Evolutionary conservation across 1,284 basidiomycete genomes (phyloP).

Genomic region (Cryptococcus floricola): DNA sequence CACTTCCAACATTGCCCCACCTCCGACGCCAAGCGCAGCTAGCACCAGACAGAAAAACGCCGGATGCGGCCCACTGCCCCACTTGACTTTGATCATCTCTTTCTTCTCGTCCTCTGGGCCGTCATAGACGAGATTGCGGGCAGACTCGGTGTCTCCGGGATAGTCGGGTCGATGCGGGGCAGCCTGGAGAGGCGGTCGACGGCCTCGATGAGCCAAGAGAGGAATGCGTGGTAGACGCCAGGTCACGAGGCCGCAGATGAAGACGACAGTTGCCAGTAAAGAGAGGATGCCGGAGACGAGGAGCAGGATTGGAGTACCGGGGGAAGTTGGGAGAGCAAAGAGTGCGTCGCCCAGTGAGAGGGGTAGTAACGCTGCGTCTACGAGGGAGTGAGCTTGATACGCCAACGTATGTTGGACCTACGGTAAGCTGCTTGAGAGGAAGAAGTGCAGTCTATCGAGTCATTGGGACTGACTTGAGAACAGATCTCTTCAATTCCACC

Average conservation of each 20-base stretch:
- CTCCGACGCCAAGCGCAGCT: conserved; percentile 3
- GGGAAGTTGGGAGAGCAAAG: conserved; percentile 8
- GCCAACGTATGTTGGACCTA: background rate
- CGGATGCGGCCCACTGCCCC: conserved; percentile 3
- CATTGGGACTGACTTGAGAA: background rate
- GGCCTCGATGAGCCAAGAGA: background rate
- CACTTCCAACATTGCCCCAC: conserved; percentile 6
- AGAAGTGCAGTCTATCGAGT: conserved; percentile 4
- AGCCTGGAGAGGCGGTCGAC: background rate
- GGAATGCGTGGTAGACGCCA: background rate
- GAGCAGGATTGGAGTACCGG: conserved; percentile 12
- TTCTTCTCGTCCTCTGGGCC: background rate
- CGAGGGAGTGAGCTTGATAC: background rate
- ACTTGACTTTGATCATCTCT: background rate
- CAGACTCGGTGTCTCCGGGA: background rate
- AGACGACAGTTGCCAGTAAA: conserved; percentile 6
- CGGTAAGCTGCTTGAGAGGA: conserved; percentile 7
- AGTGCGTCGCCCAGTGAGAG: conserved; percentile 2
- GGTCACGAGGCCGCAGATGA: background rate
- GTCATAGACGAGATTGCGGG: background rate
- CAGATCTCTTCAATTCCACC: conserved; percentile 4
- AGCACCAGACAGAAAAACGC: conserved; percentile 9
- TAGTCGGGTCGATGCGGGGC: conserved; percentile 1
- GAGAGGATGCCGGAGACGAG: conserved; percentile 11
- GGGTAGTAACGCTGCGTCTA: conserved; percentile 14